phyloP scores from a whole-genome alignment of 1,139 yeast genomes.

The Diutina neorugosa region DNA sequence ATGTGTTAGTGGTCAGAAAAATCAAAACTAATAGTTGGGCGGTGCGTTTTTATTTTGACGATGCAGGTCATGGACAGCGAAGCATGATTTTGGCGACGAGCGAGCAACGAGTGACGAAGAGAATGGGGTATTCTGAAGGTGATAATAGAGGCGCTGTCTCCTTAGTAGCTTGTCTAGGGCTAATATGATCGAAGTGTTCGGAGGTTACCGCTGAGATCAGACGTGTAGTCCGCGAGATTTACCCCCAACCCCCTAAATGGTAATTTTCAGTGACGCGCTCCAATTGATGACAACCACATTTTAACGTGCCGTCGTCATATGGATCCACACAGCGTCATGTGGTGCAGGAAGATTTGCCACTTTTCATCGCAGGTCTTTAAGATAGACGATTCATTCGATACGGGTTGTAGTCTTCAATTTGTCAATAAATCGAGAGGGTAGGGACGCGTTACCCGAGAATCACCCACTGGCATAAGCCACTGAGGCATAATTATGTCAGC shows the following conservation, averaged over 20 bases:
- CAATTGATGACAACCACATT: not conserved
- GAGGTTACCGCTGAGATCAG: not conserved
- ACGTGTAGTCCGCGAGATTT: not conserved
- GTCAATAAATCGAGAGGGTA: no score
- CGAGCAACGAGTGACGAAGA: not conserved
- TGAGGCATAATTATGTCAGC: no score
- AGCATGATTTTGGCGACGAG: not conserved
- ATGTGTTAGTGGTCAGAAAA: not conserved
- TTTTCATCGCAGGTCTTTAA: no score
- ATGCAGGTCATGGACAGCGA: not conserved
- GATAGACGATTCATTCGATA: no score
- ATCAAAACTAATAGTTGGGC: not conserved
- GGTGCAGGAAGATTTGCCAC: not conserved
- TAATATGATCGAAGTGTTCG: no score
- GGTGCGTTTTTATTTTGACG: conserved; percentile 2
- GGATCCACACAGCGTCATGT: not conserved
- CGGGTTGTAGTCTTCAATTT: no score
- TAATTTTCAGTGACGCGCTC: not conserved
- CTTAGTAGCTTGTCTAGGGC: no score
- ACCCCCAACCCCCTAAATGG: not conserved
- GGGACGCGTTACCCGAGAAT: no score
- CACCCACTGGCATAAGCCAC: no score
- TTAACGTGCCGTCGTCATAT: not conserved
- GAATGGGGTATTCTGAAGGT: not conserved
- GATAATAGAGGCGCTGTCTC: no score